These are phyloP conservation scores for Dictyostelium brefeldianum DNA, from an alignment of 78 protist species.

Conservation along the genomic window DNA sequence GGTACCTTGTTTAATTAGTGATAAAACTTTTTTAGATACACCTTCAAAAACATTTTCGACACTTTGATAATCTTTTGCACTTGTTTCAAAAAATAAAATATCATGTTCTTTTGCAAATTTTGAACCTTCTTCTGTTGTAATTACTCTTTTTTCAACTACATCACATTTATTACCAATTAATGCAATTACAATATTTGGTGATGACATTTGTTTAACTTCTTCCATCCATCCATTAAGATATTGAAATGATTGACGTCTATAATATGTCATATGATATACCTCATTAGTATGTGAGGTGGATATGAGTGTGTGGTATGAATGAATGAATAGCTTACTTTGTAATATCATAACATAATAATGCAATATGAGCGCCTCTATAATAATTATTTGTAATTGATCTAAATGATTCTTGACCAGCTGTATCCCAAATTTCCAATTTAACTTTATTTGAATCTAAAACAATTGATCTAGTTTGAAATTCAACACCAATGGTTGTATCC, in stretches of 20 bases:
- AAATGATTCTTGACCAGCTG: slow-evolving; percentile 98
- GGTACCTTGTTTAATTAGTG: slow-evolving; percentile 48
- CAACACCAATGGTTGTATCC: slow-evolving; percentile 99
- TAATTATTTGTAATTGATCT: slow-evolving; percentile 98
- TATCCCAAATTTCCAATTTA: slow-evolving; percentile 99
- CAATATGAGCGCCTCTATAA: slow-evolving; percentile 97
- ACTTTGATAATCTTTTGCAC: slow-evolving; percentile 68
- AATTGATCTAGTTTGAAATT: slow-evolving; percentile 97
- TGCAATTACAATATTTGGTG: slow-evolving; percentile 60
- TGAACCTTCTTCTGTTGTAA: slow-evolving; percentile 83
- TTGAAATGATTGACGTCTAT: slow-evolving; percentile 95
- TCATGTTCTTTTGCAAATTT: slow-evolving; percentile 56
- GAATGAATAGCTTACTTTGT: slow-evolving; percentile 47
- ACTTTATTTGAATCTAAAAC: slow-evolving; percentile 90
- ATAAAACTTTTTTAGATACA: slow-evolving; percentile 40
- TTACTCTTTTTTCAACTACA: slow-evolving; percentile 81
- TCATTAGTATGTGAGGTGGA: too few species aligned
- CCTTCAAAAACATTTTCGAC: slow-evolving; percentile 76
- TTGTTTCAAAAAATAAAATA: slow-evolving; percentile 50
- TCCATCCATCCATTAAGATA: slow-evolving; percentile 95
- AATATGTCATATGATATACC: too few species aligned
- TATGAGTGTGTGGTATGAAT: too few species aligned
- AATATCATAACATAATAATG: slow-evolving; percentile 78
- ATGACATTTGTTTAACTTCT: slow-evolving; percentile 87
- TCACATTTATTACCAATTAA: slow-evolving; percentile 91